Evolutionary conservation across 163 green algal genomes (phyloP).

Genomic region (Chlorella variabilis): DNA sequence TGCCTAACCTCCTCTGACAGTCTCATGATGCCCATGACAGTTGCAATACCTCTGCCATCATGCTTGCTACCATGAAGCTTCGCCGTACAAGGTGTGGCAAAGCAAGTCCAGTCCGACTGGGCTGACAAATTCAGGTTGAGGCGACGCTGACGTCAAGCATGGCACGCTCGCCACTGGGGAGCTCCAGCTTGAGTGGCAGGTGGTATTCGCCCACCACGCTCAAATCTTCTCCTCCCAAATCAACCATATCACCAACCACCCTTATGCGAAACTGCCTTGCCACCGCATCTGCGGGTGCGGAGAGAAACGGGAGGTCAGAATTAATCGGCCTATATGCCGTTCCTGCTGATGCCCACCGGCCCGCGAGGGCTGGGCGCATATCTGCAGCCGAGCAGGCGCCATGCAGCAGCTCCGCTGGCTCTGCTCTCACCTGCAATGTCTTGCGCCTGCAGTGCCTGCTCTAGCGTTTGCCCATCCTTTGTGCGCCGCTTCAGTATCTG

Average conservation of each 20-base stretch:
- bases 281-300: conserved; percentile 42
- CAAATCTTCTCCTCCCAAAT: conserved; percentile 41
- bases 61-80: too few relatives aligned
- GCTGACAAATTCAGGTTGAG: conserved; percentile 14
- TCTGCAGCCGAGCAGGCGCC: too few relatives aligned
- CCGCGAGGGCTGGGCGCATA: too few relatives aligned
- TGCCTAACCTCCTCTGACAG: too few relatives aligned
- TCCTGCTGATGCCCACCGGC: too few relatives aligned
- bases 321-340: too few relatives aligned
- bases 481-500: conserved; percentile 38
- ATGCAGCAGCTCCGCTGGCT: too few relatives aligned
- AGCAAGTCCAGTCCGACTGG: too few relatives aligned
- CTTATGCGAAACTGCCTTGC: conserved; percentile 49
- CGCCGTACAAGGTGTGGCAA: too few relatives aligned
- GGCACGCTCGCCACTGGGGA: conserved; percentile 16
- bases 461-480: conserved; percentile 16
- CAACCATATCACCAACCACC: conserved; percentile 41
- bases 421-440: conserved; percentile 48
- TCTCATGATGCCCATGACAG: too few relatives aligned
- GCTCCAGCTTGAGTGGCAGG: conserved; percentile 43
- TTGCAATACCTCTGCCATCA: too few relatives aligned
- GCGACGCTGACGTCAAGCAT: conserved; percentile 27
- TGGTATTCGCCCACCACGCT: conserved; percentile 36
- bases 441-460: conserved; percentile 4
- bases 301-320: too few relatives aligned